Evolutionary conservation across 306 rosid genomes (phyloP).

Genomic region (Erythrophleum fordii): DNA sequence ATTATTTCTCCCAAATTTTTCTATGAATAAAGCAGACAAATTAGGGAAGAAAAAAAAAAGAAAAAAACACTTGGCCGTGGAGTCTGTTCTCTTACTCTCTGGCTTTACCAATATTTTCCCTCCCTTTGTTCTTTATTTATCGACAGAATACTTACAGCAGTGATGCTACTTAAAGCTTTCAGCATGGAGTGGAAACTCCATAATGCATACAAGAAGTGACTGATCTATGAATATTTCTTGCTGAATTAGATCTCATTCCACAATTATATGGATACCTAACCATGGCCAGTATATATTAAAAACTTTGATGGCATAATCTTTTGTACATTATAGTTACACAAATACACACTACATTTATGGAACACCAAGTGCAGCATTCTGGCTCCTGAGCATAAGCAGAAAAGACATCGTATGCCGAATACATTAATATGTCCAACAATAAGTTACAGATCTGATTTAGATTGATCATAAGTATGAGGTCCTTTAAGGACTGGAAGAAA

Average conservation of each 20-base stretch:
- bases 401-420: background rate
- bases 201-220: background rate
- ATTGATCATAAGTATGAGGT: background rate
- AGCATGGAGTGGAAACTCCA: background rate
- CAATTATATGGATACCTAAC: background rate
- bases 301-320: too few species aligned
- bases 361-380: background rate
- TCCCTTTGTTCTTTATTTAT: too few species aligned
- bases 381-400: background rate
- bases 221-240: background rate
- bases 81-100: too few species aligned
- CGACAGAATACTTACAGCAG: too few species aligned
- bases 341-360: background rate
- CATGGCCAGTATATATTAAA: background rate
- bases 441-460: background rate
- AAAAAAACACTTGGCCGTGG: too few species aligned
- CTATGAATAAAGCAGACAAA: too few species aligned
- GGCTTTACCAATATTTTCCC: too few species aligned
- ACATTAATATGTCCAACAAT: background rate
- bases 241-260: background rate
- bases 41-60: too few species aligned
- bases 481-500: background rate
- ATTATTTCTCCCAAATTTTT: too few species aligned
- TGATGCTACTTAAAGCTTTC: too few species aligned
- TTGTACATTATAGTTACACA: too few species aligned